Conservation (phyloP, 768 basidiomycete species). For the Boletales sp. region DNA sequence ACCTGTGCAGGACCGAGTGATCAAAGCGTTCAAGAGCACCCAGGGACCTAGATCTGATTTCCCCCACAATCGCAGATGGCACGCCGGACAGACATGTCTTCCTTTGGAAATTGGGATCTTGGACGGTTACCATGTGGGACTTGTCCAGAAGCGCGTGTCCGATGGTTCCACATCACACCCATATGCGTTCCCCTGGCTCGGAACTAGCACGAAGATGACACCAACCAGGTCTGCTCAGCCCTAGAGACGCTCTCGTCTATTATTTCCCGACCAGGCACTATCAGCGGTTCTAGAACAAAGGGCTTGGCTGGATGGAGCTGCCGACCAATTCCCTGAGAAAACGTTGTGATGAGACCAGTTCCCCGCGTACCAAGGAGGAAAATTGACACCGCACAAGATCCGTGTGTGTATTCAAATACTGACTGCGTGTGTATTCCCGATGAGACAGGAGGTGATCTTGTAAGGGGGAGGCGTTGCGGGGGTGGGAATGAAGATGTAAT, state of each 20-base stretch:
- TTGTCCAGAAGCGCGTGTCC: background rate
- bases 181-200: conserved; percentile 14
- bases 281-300: background rate
- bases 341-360: conserved; percentile 17
- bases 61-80: background rate
- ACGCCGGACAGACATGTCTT: background rate
- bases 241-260: background rate
- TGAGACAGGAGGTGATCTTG: conserved; percentile 6
- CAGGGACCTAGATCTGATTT: background rate
- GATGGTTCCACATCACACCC: no score
- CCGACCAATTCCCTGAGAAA: conserved; percentile 20
- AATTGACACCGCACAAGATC: conserved; percentile 31
- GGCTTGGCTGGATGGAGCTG: background rate
- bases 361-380: conserved; percentile 1
- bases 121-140: background rate
- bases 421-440: conserved; percentile 14
- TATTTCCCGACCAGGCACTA: background rate
- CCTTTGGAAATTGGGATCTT: background rate
- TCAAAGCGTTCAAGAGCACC: background rate
- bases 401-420: conserved; percentile 32
- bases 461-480: conserved; percentile 19
- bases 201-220: conserved; percentile 19
- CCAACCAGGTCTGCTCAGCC: conserved; percentile 30
- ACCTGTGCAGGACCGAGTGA: conserved; percentile 4
- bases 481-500: conserved; percentile 18